These are phyloP conservation scores for Flammula alnicola DNA, from an alignment of 1,284 basidiomycete genomes.

Conservation along the genomic window DNA sequence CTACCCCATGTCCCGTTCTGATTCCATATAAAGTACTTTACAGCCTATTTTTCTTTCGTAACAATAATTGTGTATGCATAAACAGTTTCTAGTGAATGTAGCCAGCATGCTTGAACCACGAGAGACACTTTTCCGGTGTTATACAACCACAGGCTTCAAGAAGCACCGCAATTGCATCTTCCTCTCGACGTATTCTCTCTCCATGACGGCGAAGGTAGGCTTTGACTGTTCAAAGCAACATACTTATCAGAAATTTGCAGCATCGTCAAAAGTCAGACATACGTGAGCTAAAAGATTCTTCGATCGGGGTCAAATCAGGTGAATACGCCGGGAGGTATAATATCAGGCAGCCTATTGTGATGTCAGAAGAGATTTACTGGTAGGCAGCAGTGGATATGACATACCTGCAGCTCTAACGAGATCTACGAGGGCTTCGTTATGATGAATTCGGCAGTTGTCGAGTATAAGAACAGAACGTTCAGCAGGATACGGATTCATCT, in stretches of 20 bases:
- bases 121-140: constrained; percentile 22
- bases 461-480: constrained; percentile 25
- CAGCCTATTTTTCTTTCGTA: background rate
- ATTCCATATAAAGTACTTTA: background rate
- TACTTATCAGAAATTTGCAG: background rate
- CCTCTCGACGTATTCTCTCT: constrained; percentile 13
- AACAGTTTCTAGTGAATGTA: constrained; percentile 20
- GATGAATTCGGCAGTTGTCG: constrained; percentile 32
- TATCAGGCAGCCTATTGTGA: constrained; percentile 11
- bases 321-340: constrained; percentile 31
- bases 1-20: background rate
- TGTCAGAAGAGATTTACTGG: background rate
- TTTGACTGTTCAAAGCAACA: constrained; percentile 26
- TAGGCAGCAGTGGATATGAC: background rate
- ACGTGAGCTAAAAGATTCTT: constrained; percentile 31
- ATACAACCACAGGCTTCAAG: constrained; percentile 27
- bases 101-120: constrained; percentile 30
- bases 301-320: constrained; percentile 32
- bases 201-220: constrained; percentile 24
- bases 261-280: background rate
- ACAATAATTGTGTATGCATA: too few relatives aligned
- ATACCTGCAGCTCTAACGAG: constrained; percentile 20
- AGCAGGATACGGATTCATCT: constrained; percentile 28
- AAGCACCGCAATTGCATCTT: constrained; percentile 22
- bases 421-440: constrained; percentile 23